Conservation (phyloP, 345 rosid genomes). For the Ricinus communis region DNA sequence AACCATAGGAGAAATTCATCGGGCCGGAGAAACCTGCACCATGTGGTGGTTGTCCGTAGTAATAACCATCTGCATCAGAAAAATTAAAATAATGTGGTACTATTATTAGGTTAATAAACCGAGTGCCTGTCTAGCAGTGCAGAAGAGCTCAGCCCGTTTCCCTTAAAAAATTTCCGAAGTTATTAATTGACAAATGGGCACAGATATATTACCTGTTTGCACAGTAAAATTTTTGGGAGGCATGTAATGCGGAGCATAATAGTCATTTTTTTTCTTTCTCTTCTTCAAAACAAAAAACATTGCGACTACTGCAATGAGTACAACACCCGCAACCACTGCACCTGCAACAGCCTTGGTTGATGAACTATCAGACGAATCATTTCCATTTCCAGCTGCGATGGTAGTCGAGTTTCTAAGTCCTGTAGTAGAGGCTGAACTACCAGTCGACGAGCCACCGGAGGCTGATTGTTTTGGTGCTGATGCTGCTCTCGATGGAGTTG, state of each 20-base stretch:
- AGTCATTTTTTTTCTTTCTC: slow-evolving; percentile 45
- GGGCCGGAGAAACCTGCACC: slow-evolving; percentile 38
- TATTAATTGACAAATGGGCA: too few relatives aligned
- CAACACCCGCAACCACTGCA: slow-evolving; percentile 43
- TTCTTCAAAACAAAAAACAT: slow-evolving; percentile 38
- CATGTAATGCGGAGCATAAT: slow-evolving; percentile 35
- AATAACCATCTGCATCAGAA: slow-evolving; percentile 48
- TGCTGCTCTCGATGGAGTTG: slow-evolving; percentile 23
- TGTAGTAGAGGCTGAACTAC: slow-evolving; percentile 3
- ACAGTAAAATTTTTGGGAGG: slow-evolving; percentile 47
- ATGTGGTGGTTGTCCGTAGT: slow-evolving; percentile 42
- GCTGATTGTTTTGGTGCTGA: slow-evolving; percentile 24
- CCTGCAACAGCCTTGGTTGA: slow-evolving; percentile 31
- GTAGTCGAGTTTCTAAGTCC: not conserved
- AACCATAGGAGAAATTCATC: slow-evolving; percentile 36
- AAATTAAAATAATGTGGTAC: not conserved
- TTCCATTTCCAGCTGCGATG: slow-evolving; percentile 13
- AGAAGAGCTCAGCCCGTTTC: too few relatives aligned
- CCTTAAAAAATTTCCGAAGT: too few relatives aligned
- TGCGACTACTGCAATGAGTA: slow-evolving; percentile 54
- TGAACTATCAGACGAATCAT: not conserved
- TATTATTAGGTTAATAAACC: too few relatives aligned
- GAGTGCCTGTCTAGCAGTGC: too few relatives aligned
- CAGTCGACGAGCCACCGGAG: slow-evolving; percentile 15
- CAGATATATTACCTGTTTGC: slow-evolving; percentile 45